phyloP scores from a whole-genome alignment of 2,329 filamentous ascomycete species.

The Cytospora chrysosperma region DNA sequence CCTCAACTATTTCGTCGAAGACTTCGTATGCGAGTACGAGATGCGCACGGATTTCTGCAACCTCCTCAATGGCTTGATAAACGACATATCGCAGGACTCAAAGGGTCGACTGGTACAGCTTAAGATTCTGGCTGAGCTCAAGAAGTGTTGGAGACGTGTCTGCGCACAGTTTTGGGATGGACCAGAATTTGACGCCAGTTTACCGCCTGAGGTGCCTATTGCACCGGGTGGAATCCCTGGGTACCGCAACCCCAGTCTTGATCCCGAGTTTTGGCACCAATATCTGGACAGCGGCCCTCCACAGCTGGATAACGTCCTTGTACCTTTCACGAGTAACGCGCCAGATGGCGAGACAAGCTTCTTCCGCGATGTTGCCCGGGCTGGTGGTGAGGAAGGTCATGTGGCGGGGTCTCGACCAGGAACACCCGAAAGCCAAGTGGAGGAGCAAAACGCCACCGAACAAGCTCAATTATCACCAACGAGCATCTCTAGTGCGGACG shows the following conservation, averaged over 20 bases:
- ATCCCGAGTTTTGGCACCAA: conserved; percentile 55
- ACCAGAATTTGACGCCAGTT: conserved; percentile 61
- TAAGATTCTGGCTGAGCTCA: conserved; percentile 90
- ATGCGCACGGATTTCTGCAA: conserved; percentile 78
- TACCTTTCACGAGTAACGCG: conserved; percentile 30
- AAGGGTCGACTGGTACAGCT: conserved; percentile 55
- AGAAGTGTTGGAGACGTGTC: conserved; percentile 94
- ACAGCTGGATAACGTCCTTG: conserved; percentile 43
- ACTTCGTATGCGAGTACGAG: conserved; percentile 76
- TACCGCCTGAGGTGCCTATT: conserved; percentile 65
- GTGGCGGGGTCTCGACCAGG: conserved; percentile 36
- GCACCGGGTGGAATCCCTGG: conserved; percentile 72
- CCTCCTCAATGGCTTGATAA: conserved; percentile 68
- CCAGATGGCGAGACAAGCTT: conserved; percentile 39
- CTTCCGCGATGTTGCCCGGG: conserved; percentile 46
- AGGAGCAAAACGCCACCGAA: conserved; percentile 27
- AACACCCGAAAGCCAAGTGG: conserved; percentile 44
- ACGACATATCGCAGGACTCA: conserved; percentile 50
- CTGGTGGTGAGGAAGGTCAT: conserved; percentile 24
- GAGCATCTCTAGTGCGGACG: conserved; percentile 59
- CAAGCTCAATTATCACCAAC: conserved; percentile 49
- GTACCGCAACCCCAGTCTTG: conserved; percentile 53
- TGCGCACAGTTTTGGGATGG: conserved; percentile 89
- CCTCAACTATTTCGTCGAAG: conserved; percentile 94
- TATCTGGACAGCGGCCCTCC: conserved; percentile 42